Evolutionary conservation across 495 filamentous ascomycete genomes (phyloP), one percentile per base, ranked within the genome.

Genomic region (Durotheca rogersii): DNA sequence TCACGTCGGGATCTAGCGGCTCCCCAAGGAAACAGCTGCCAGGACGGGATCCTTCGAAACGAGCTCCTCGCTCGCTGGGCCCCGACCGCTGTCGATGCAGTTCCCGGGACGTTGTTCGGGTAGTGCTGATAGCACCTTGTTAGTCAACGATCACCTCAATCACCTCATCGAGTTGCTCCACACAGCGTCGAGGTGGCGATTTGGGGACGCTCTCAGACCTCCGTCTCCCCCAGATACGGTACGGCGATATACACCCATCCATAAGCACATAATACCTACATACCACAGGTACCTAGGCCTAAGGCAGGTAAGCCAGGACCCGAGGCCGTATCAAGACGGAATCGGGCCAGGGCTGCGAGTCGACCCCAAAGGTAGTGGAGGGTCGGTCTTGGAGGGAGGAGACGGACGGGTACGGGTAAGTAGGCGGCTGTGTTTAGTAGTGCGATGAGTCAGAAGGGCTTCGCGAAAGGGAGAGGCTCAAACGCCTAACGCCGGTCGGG

Each of bases 91-190:
- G 14, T 45, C 36, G 29, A 21, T 47, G 55, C 40, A 53, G 56
- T 59, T 46, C 39, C 53, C 29, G 43, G 52, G 34, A 53, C 39
- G 41, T 14, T 44, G 36, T 53, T 49, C 47, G 35, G 56, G 44
- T 33, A 58, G 34, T 38, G 21, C 46, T 45, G 35, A 59, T 53
- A 59, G 34, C 56, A 59, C 56, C 49, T 53, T 59, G 50, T 53
- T 59, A 59, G 45, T 59, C 56, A 59, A 59, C 53, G 49, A 59
- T 59, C 56, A 59, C 40, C 45, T 53, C 41, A 21, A 59, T 59
- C 56, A 59, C 56, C 49, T 59, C 55, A 58, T 58, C 44, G 15
- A 30, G n/a, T 27, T 47, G 30, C 45, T 53, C 56, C 49, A 53
- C 56, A 53, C 44, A 36, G 12, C 21, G 7, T 21, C 44, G 27